Base-by-base conservation (phyloP, 768 basidiomycete genomes). In the Amanita polypyramis region DNA sequence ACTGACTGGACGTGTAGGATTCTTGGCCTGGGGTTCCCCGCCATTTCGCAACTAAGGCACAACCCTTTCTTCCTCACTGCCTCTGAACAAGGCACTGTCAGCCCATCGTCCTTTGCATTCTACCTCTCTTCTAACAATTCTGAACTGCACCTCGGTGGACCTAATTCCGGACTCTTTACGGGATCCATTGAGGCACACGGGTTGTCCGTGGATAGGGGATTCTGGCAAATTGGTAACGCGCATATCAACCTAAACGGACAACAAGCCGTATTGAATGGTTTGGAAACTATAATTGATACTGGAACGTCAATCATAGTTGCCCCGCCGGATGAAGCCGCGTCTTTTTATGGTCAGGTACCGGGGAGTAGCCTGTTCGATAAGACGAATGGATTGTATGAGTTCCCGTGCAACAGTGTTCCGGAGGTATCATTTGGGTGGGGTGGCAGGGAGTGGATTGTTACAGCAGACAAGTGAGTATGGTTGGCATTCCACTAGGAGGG, bases 171-270 rank as follows among this genome's bases (percentile, higher is more conserved):
- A 5, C 17, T 47, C 12, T 38, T 38, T n/a, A 29, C 36, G 14
- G 45, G 45, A n/a, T 15, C 35, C 17, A 47, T 47, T 27, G 45
- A 47, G 19, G 4, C 7, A 4, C 36, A 47, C 10, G 1, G 1
- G 15, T n/a, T 30, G 19, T 30, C 45, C 8, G 29, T 25, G 5
- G 25, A n/a, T 5, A 23, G 5, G 14, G 45, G 27, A 2, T 47
- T 47, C 36, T 47, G 45, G 45, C 17, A 32, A 15, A 39, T 47
- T 27, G 45, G 45, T 1, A 32, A 39, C 19, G 45, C 37, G n/a
- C 29, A 19, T 23, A 32, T 47, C 25, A 47, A 27, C 29, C 25
- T 47, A 23, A 47, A 47, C 14, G 37, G 45, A 8, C 9, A 37
- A 3, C 35, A 35, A 37, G 12, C 11, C 12, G 45, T 19, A 7